Percentiles rank a stretch among this genome's conserved stretches.
These are phyloP conservation scores for Irpex sp. DNA, from an alignment of 1,284 basidiomycete species.

Conservation along the genomic window DNA sequence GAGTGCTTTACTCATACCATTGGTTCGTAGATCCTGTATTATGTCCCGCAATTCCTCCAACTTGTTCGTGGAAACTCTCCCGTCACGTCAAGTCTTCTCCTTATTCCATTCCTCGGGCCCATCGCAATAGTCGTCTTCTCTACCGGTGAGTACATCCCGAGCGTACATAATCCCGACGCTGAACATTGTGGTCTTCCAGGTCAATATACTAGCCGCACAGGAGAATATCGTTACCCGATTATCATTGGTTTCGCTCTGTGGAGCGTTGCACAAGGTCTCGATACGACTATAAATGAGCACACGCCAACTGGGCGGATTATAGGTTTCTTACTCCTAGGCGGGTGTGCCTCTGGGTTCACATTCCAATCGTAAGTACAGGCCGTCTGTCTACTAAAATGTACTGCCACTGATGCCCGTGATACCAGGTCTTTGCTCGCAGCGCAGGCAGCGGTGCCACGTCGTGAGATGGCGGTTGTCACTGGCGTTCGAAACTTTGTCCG, in stretches of 20 bases:
- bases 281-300: conserved; percentile 29
- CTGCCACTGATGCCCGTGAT: background rate
- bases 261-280: conserved; percentile 31
- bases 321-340: conserved; percentile 41
- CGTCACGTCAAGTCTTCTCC: conserved; percentile 37
- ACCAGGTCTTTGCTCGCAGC: conserved; percentile 12
- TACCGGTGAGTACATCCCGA: conserved; percentile 26
- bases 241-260: conserved; percentile 30
- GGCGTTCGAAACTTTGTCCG: conserved; percentile 30
- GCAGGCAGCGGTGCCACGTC: conserved; percentile 35
- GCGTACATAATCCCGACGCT: background rate
- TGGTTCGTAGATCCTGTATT: conserved; percentile 20
- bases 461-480: conserved; percentile 31
- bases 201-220: conserved; percentile 13
- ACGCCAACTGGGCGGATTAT: conserved; percentile 34
- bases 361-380: conserved; percentile 16
- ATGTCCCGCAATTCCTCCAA: conserved; percentile 45
- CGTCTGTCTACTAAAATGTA: background rate
- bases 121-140: conserved; percentile 35
- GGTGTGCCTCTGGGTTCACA: conserved; percentile 15
- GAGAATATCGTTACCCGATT: conserved; percentile 30
- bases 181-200: conserved; percentile 4
- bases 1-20: background rate
- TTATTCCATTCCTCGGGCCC: conserved; percentile 15
- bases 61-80: conserved; percentile 41